Evolutionary conservation across 257 asterid genomes (phyloP).

Genomic region (Primulina huaijiensis): DNA sequence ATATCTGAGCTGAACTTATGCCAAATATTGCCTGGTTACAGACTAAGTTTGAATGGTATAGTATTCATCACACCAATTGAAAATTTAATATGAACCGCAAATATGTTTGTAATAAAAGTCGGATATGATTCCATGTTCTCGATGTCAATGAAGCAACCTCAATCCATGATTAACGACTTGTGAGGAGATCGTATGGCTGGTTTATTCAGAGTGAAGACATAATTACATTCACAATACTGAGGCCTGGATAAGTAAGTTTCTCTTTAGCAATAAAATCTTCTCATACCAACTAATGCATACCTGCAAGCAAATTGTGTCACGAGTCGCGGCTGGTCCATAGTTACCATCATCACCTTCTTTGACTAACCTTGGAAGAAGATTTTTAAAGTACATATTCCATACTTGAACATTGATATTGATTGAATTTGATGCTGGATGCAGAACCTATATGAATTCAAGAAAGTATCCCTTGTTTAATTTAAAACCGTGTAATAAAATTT

Average conservation of each 20-base stretch:
- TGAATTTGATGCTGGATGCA: conserved; percentile 68
- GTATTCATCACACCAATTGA: neutral
- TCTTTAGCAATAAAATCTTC: neutral
- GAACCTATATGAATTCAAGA: conserved; percentile 44
- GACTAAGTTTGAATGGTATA: neutral
- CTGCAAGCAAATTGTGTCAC: conserved; percentile 94
- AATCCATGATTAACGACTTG: neutral
- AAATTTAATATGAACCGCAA: neutral
- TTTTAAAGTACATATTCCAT: conserved; percentile 82
- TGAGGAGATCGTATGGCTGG: neutral
- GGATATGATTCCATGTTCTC: neutral
- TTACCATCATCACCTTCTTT: conserved; percentile 84
- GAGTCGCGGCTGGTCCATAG: conserved; percentile 78
- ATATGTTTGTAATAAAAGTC: neutral
- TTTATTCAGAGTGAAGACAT: neutral
- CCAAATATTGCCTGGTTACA: neutral
- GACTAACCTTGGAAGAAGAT: conserved; percentile 75
- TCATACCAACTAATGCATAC: conserved; percentile 30
- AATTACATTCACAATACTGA: neutral
- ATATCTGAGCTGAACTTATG: neutral
- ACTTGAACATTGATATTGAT: conserved; percentile 71
- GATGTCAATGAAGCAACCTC: neutral
- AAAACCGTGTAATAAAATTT: neutral
- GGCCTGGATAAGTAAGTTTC: neutral
- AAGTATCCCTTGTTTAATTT: neutral